Percentiles rank a stretch among this genome's conserved stretches.
Evolutionary conservation across 106 monocot genomes (phyloP).

Genomic region (Allium fistulosum): DNA sequence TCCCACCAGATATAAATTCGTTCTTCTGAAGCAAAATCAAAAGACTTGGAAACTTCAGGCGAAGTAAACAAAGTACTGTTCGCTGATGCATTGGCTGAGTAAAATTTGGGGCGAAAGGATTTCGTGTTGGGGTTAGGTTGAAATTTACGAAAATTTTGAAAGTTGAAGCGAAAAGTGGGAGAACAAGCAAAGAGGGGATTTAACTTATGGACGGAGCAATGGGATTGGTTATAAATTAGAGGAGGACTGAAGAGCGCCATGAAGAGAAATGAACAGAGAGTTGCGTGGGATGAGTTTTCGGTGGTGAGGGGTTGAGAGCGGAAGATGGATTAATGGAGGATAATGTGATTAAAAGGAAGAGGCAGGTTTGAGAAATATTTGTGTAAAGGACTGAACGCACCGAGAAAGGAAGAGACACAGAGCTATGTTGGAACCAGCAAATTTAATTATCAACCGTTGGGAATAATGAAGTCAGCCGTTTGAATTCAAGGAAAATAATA

Average conservation of each 20-base stretch:
- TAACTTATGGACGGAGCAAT: constrained; percentile 14
- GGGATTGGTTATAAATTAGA: constrained; percentile 19
- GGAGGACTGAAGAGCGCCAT: background rate
- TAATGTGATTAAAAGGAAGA: no score
- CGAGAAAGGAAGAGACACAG: no score
- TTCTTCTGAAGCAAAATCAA: constrained; percentile 86
- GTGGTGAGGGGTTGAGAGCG: no score
- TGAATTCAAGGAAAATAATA: no score
- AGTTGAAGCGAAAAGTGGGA: constrained; percentile 4
- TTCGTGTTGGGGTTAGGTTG: constrained; percentile 13
- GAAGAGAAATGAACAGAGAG: background rate
- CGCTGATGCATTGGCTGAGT: constrained; percentile 35
- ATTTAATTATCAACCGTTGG: no score
- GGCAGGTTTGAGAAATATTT: no score
- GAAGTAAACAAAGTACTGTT: constrained; percentile 52
- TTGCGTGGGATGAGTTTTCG: constrained; percentile 7
- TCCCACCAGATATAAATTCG: constrained; percentile 99
- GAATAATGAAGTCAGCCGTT: no score
- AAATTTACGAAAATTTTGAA: background rate
- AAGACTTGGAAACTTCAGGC: constrained; percentile 66
- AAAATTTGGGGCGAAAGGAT: constrained; percentile 5
- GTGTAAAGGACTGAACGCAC: no score
- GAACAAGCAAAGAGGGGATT: constrained; percentile 24
- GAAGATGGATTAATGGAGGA: no score
- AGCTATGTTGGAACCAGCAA: no score